phyloP scores from a whole-genome alignment of 2,329 filamentous ascomycete genomes.

The Cryphonectria radicalis region DNA sequence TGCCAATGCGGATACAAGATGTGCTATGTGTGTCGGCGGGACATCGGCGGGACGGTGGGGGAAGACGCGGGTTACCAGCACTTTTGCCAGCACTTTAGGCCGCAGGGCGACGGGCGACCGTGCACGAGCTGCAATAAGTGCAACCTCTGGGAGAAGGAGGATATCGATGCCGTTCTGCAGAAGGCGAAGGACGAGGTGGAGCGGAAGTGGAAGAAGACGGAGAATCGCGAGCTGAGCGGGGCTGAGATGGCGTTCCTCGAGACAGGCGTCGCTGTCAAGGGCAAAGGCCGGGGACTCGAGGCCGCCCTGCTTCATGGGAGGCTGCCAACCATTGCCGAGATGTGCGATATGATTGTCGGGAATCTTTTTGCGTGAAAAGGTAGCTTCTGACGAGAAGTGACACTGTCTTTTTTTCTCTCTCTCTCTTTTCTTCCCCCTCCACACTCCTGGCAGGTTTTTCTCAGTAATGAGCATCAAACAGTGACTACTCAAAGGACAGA shows the following conservation, averaged over 20 bases:
- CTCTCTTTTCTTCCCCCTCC: neutral
- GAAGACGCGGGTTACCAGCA: slow-evolving; percentile 79
- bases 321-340: slow-evolving; percentile 45
- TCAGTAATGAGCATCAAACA: neutral
- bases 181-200: slow-evolving; percentile 74
- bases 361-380: slow-evolving; percentile 45
- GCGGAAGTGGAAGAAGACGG: slow-evolving; percentile 68
- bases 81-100: slow-evolving; percentile 94
- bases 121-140: slow-evolving; percentile 83
- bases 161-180: slow-evolving; percentile 69
- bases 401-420: neutral
- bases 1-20: slow-evolving; percentile 96
- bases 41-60: slow-evolving; percentile 56
- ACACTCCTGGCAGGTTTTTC: no score
- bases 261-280: slow-evolving; percentile 49
- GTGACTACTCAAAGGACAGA: neutral
- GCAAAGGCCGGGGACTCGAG: slow-evolving; percentile 37
- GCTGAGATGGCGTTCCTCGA: slow-evolving; percentile 62
- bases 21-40: slow-evolving; percentile 94
- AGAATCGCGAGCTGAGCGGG: slow-evolving; percentile 60
- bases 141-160: slow-evolving; percentile 78
- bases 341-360: slow-evolving; percentile 53
- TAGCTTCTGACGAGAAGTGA: neutral
- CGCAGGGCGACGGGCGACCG: slow-evolving; percentile 70
- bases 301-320: slow-evolving; percentile 40